Conservation (phyloP, 805 yeast species). For the Clavispora phyllophila region DNA sequence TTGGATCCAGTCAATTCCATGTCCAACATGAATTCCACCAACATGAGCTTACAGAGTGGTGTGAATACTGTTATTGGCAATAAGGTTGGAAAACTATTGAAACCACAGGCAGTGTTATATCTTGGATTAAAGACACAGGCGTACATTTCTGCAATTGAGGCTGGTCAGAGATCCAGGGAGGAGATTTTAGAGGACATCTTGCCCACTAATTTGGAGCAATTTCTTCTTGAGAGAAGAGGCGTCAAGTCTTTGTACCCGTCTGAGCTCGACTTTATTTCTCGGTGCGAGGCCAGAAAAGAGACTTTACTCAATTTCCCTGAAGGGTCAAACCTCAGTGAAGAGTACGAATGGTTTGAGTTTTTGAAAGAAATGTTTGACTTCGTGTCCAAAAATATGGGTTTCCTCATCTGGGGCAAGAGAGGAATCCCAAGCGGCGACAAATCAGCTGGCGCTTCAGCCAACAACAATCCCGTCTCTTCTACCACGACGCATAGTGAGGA, state of each 20-base stretch:
- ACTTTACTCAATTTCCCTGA: slow-evolving; percentile 45
- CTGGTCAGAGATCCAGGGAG: slow-evolving; percentile 52
- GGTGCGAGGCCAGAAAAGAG: slow-evolving; percentile 69
- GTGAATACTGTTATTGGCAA: slow-evolving; percentile 33
- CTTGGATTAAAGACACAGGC: slow-evolving; percentile 94
- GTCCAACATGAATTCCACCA: slow-evolving; percentile 28
- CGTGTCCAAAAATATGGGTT: slow-evolving; percentile 67
- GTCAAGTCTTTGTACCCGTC: slow-evolving; percentile 54
- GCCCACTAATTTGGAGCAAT: slow-evolving; percentile 56
- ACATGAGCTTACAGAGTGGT: slow-evolving; percentile 31
- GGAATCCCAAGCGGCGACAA: slow-evolving; percentile 17
- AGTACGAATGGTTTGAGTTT: slow-evolving; percentile 83
- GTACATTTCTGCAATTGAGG: slow-evolving; percentile 78
- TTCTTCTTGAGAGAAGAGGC: slow-evolving; percentile 36
- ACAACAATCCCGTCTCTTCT: not conserved
- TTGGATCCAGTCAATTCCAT: slow-evolving; percentile 45
- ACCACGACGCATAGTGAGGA: slow-evolving; percentile 16
- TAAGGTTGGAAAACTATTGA: slow-evolving; percentile 55
- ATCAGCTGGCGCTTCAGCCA: not conserved
- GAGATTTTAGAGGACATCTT: slow-evolving; percentile 73
- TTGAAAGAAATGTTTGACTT: slow-evolving; percentile 75
- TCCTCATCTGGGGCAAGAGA: slow-evolving; percentile 64
- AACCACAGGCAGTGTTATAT: slow-evolving; percentile 73
- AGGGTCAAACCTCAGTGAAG: slow-evolving; percentile 54
- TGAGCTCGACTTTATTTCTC: slow-evolving; percentile 70